Conservation (phyloP, 805 yeast species). For the Nakazawaea anatomiae region DNA sequence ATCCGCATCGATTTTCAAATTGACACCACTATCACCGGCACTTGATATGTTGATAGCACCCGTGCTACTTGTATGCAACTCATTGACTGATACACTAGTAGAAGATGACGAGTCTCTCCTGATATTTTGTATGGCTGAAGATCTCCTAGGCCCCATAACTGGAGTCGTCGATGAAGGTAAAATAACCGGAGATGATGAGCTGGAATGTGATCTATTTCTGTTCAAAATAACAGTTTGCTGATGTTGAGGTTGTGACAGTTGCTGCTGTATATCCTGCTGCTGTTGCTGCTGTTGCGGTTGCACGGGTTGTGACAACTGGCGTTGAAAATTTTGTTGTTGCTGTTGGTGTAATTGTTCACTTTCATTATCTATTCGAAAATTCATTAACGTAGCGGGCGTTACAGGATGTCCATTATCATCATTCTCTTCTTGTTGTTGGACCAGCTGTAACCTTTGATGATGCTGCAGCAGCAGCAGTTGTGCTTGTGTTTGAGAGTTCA, state of each 20-base stretch:
- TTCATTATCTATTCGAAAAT: slow-evolving; percentile 14
- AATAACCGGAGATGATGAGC: slow-evolving; percentile 31
- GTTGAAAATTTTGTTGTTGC: neutral
- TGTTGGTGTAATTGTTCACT: neutral
- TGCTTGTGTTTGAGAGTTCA: neutral
- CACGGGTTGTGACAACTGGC: no score
- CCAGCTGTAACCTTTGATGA: neutral
- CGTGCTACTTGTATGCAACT: slow-evolving; percentile 18
- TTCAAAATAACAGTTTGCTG: slow-evolving; percentile 20
- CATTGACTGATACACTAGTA: slow-evolving; percentile 17
- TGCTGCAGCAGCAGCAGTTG: neutral
- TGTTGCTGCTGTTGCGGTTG: neutral
- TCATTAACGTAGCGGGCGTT: slow-evolving; percentile 27
- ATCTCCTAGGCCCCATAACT: slow-evolving; percentile 20
- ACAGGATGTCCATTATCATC: slow-evolving; percentile 15
- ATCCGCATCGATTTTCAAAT: no score
- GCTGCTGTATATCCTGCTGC: slow-evolving; percentile 2
- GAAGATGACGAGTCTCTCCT: slow-evolving; percentile 8
- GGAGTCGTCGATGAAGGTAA: slow-evolving; percentile 23
- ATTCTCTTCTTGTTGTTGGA: slow-evolving; percentile 4
- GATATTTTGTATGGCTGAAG: slow-evolving; percentile 2
- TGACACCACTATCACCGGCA: no score
- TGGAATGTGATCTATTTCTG: slow-evolving; percentile 23
- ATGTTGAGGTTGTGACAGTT: slow-evolving; percentile 5
- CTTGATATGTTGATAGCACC: neutral